Conservation (phyloP, 768 basidiomycete species). For the Naematelia aurantialba region DNA sequence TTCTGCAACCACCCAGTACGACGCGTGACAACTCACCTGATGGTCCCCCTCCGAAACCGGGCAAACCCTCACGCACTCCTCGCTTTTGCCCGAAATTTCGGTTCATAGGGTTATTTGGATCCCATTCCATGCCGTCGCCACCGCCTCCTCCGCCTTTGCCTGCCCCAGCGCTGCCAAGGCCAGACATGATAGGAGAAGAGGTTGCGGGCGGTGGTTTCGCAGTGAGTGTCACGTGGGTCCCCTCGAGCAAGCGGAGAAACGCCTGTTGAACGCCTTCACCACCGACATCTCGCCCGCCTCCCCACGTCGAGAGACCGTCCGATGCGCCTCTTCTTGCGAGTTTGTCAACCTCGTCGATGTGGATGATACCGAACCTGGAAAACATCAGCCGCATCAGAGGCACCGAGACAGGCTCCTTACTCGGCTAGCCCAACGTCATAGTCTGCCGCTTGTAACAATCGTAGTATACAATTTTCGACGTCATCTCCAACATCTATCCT, state of each 20-base stretch:
- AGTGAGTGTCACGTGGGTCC: constrained; percentile 75
- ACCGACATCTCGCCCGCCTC: constrained; percentile 68
- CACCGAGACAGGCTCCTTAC: constrained; percentile 51
- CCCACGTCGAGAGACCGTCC: constrained; percentile 53
- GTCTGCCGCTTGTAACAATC: constrained; percentile 82
- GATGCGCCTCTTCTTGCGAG: constrained; percentile 58
- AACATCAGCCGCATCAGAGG: neutral
- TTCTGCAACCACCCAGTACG: neutral
- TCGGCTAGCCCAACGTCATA: constrained; percentile 83
- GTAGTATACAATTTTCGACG: constrained; percentile 83
- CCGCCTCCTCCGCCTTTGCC: constrained; percentile 1
- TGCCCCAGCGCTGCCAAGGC: constrained; percentile 5
- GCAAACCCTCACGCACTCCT: constrained; percentile 47
- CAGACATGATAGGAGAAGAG: constrained; percentile 10
- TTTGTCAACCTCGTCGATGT: constrained; percentile 96
- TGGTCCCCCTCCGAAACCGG: constrained; percentile 39
- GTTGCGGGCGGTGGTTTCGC: constrained; percentile 49
- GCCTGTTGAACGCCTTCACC: constrained; percentile 97
- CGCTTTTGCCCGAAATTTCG: constrained; percentile 37
- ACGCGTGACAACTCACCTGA: constrained; percentile 12
- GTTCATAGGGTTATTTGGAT: constrained; percentile 41
- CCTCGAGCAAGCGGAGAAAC: constrained; percentile 78
- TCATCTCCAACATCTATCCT: constrained; percentile 86
- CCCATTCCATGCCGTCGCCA: constrained; percentile 16
- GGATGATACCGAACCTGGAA: constrained; percentile 83